Evolutionary conservation across 192 early-diverging fungal genomes (phyloP), one percentile per base, ranked within the genome.

Genomic region (Rhizophagus sp.): DNA sequence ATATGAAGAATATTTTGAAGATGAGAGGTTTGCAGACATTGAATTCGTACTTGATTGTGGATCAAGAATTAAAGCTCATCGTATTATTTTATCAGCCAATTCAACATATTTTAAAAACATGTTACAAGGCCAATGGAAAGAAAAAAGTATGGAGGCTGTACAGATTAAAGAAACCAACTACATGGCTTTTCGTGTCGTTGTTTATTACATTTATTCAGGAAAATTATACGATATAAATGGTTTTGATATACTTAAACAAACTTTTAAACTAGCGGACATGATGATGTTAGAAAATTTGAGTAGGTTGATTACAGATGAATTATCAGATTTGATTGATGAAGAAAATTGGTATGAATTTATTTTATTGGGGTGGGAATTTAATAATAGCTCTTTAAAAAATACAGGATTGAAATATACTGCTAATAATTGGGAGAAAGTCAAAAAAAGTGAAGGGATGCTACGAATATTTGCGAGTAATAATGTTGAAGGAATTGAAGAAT

Each of bases 11-110:
- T 70, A 12, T n/a, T 70, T 70, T 70, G 68, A 11, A n/a, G 66
- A 78, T 64, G 41, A 67, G 5, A 30, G 24, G 9, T 78, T 78
- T 69, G 27, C 62, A 24, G 77, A 78, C 25, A 57, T 78, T 27
- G 66, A 67, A 57, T 69, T 78, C 10, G 36, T 33, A 30, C 68
- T 78, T 24, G 77, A 78, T 50, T 78, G 77, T 78, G 77, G 77
- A 27, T 33, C 64, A 50, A 22, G 36, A 10, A 49, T 78, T 24
- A 78, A 78, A 68, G 76, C 76, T 33, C 64, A 68, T 68, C 33
- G 65, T 27, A 15, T 78, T 11, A 11, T 78, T 39, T 36, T 78
- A n/a, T 39, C 34, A 3, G 19, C 65, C 15, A 24, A 15, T 17
- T 68, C 65, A 19, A 41, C 2, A n/a, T 78, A 78, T 49, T 78